Conservation (phyloP, 2,329 filamentous ascomycete species). For the Diaporthe ilicicola region DNA sequence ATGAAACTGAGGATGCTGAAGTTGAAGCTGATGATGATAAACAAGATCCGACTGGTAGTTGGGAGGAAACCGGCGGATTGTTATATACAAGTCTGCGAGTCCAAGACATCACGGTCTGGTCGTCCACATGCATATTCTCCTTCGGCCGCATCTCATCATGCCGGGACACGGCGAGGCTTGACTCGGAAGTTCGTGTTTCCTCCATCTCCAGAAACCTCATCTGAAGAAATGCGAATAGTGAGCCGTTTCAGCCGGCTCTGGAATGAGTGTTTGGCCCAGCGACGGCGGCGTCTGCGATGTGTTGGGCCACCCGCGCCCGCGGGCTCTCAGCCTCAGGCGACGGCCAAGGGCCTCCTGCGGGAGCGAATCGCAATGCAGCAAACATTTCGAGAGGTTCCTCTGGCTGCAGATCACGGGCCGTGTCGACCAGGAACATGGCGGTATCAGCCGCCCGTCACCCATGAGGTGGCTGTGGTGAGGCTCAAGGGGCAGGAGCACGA, state of each 20-base stretch:
- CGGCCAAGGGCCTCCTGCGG: constrained; percentile 12
- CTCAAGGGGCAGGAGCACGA: constrained; percentile 9
- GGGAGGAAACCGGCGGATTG: constrained; percentile 8
- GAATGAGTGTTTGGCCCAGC: constrained; percentile 6
- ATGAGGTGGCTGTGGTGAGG: constrained; percentile 8
- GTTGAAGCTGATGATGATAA: constrained; percentile 19
- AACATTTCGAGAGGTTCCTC: constrained; percentile 1
- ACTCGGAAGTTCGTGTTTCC: constrained; percentile 23
- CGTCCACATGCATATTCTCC: constrained; percentile 6
- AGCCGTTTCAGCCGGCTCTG: constrained; percentile 19
- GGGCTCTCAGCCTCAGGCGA: constrained; percentile 6
- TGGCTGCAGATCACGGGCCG: constrained; percentile 18
- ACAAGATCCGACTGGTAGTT: constrained; percentile 3
- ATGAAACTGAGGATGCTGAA: not conserved
- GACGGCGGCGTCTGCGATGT: constrained; percentile 20
- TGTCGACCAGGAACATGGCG: constrained; percentile 9
- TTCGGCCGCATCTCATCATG: constrained; percentile 13
- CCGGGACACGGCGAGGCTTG: constrained; percentile 1
- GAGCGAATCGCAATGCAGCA: constrained; percentile 22
- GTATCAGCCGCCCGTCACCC: not conserved
- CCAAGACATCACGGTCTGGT: constrained; percentile 21
- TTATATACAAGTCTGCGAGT: constrained; percentile 12
- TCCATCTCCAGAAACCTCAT: constrained; percentile 21
- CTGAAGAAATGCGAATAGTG: constrained; percentile 4
- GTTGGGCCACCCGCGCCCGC: constrained; percentile 6